A percentile compares a stretch with the other conserved stretches of the same genome.
These are phyloP conservation scores for Kazachstania martiniae DNA, from an alignment of 805 yeast species.

Conservation along the genomic window DNA sequence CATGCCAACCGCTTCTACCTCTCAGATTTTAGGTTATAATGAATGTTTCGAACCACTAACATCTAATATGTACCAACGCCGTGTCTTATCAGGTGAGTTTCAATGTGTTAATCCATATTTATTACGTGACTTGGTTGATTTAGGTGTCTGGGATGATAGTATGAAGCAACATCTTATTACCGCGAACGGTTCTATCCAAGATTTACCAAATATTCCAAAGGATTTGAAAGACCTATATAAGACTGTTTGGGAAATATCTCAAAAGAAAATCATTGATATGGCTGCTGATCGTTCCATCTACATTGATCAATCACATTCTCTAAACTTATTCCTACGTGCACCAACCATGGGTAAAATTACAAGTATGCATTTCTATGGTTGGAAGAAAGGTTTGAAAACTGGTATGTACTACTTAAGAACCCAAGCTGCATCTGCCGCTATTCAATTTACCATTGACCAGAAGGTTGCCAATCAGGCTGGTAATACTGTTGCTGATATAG, in stretches of 20 bases:
- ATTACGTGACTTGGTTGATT: conserved; percentile 63
- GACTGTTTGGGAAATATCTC: conserved; percentile 94
- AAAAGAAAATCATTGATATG: conserved; percentile 71
- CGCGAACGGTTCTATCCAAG: conserved; percentile 76
- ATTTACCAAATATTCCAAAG: conserved; percentile 57
- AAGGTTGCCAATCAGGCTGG: conserved; percentile 45
- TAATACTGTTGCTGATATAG: conserved; percentile 8
- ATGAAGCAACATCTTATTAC: conserved; percentile 67
- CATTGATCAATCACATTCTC: conserved; percentile 84
- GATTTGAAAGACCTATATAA: conserved; percentile 68
- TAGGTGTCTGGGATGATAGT: conserved; percentile 71
- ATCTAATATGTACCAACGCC: conserved; percentile 77
- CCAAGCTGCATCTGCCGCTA: conserved; percentile 93
- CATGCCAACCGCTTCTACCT: conserved; percentile 97
- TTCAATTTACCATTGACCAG: conserved; percentile 72
- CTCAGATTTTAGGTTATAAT: conserved; percentile 84
- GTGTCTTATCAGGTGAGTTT: conserved; percentile 86
- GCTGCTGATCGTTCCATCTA: conserved; percentile 75
- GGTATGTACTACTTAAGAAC: conserved; percentile 96
- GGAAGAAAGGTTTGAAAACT: conserved; percentile 94
- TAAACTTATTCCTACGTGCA: conserved; percentile 72
- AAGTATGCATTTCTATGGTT: conserved; percentile 93
- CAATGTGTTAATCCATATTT: conserved; percentile 83
- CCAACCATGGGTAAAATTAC: conserved; percentile 95
- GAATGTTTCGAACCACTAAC: conserved; percentile 95